Evolutionary conservation across 257 asterid genomes (phyloP).

Genomic region (Solanum chilense): DNA sequence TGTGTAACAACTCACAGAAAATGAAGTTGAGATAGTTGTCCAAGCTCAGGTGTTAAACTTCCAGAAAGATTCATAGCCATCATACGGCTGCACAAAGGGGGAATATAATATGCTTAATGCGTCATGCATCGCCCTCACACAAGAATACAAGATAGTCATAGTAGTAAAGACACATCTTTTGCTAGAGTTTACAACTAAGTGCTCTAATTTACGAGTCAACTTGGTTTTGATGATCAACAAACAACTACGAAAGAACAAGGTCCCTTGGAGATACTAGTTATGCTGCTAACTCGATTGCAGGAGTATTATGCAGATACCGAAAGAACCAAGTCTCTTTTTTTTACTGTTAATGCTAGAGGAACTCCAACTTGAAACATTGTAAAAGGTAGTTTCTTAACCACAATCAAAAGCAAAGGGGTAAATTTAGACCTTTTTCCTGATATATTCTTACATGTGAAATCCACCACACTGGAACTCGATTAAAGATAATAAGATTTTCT

Average conservation of each 20-base stretch:
- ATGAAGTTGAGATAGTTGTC: slow-evolving; percentile 28
- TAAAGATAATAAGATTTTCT: background rate
- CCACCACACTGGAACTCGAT: background rate
- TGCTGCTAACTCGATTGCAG: background rate
- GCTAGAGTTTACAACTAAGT: background rate
- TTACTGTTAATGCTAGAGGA: background rate
- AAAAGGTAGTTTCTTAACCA: background rate
- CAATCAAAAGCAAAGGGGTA: background rate
- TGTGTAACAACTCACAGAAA: slow-evolving; percentile 20
- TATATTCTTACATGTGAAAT: background rate
- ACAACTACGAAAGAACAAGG: background rate
- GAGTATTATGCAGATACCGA: background rate
- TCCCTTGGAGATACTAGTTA: background rate
- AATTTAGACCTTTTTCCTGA: background rate
- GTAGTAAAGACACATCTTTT: background rate
- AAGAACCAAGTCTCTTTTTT: background rate
- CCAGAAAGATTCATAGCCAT: slow-evolving; percentile 36
- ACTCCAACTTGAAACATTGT: background rate
- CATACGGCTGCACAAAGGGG: slow-evolving; percentile 20
- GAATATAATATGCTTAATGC: background rate
- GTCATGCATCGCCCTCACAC: background rate
- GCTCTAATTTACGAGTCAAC: background rate
- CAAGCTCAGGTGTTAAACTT: slow-evolving; percentile 33
- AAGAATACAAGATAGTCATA: background rate
- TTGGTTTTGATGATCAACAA: background rate